Evolutionary conservation across 2,329 filamentous ascomycete genomes (phyloP).

Genomic region (Apiospora malaysiana): DNA sequence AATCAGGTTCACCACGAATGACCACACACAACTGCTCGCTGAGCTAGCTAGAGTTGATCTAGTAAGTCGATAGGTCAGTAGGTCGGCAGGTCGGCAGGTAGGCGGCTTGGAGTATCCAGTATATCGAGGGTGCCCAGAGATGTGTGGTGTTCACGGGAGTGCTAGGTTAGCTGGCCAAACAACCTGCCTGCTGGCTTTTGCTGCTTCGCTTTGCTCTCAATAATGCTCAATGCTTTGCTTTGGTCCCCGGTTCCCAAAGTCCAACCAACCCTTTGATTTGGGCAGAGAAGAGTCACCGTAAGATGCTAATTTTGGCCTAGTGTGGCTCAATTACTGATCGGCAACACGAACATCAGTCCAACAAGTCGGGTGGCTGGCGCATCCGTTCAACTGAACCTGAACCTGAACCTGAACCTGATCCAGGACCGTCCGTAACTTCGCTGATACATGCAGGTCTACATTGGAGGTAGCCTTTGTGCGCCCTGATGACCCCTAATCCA

Average conservation of each 20-base stretch:
- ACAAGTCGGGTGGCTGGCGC: conserved; percentile 17
- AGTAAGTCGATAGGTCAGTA: not conserved
- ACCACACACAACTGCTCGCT: not conserved
- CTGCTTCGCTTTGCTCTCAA: no score
- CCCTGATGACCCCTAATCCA: not conserved
- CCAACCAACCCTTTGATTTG: conserved; percentile 7
- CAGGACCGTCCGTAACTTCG: conserved; percentile 9
- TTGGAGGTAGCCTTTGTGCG: not conserved
- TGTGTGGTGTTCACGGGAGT: not conserved
- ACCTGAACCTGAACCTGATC: not conserved
- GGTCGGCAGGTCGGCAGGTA: not conserved
- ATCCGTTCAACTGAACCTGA: not conserved
- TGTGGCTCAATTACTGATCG: conserved; percentile 14
- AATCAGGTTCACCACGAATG: conserved; percentile 10
- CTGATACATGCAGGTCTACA: conserved; percentile 4
- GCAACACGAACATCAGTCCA: conserved; percentile 13
- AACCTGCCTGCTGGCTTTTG: not conserved
- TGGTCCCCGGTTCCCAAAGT: not conserved
- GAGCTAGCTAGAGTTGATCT: conserved; percentile 12
- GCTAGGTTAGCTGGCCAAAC: not conserved
- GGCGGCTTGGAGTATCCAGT: not conserved
- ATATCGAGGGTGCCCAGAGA: not conserved
- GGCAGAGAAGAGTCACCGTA: conserved; percentile 13
- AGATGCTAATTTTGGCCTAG: conserved; percentile 18
- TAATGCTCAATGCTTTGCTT: not conserved